Evolutionary conservation across 495 filamentous ascomycete species (phyloP).

Genomic region (Tuber microsphaerosporum): DNA sequence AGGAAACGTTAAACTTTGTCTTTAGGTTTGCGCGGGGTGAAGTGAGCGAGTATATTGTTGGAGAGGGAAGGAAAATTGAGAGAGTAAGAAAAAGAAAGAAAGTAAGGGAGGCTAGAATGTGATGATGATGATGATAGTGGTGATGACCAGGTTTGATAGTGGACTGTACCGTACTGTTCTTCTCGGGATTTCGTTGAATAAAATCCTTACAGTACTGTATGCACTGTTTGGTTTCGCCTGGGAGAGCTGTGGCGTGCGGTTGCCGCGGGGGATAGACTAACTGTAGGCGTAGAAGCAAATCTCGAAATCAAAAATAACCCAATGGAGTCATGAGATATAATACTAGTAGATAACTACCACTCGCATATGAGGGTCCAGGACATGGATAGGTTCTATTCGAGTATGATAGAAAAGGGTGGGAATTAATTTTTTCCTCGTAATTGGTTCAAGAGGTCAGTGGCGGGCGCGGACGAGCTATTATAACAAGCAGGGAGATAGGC

Average conservation of each 20-base stretch:
- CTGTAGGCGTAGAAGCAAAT: neutral
- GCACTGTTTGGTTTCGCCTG: too few species aligned
- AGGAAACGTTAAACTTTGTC: neutral
- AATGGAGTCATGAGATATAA: neutral
- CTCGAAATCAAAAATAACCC: neutral
- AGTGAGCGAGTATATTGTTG: neutral
- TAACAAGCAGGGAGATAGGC: neutral
- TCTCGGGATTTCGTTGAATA: neutral
- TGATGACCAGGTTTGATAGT: too few species aligned
- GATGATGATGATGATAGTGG: neutral
- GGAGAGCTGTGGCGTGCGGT: too few species aligned
- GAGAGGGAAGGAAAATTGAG: neutral
- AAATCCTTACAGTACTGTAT: too few species aligned
- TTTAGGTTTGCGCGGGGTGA: neutral
- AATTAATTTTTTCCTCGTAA: neutral
- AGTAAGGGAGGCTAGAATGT: neutral
- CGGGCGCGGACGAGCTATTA: neutral
- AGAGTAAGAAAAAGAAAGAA: neutral
- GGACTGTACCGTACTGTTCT: too few species aligned
- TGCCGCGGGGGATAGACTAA: too few species aligned
- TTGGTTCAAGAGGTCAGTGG: neutral
- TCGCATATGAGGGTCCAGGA: neutral
- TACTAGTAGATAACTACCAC: neutral
- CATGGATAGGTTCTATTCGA: neutral
- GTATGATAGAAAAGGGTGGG: neutral